Evolutionary conservation across 116 monocot species (phyloP).

Genomic region (Thalassia testudinum): DNA sequence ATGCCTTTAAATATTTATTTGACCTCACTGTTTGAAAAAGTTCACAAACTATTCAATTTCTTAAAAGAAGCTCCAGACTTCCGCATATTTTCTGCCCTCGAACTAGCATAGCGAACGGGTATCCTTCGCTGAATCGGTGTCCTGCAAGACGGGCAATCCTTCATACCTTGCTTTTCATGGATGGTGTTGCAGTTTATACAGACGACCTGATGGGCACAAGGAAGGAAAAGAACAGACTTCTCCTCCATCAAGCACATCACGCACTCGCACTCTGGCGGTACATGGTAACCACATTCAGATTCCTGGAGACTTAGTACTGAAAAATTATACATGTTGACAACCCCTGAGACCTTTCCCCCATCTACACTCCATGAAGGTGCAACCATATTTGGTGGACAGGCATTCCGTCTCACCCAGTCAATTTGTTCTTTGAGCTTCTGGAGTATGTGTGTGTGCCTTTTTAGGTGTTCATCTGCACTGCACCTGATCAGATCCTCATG

Average conservation of each 20-base stretch:
- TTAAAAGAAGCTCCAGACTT: too few species aligned
- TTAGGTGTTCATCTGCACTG: conserved; percentile 31
- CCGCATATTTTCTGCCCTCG: background rate
- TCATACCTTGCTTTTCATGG: conserved; percentile 44
- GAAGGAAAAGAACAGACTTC: conserved; percentile 44
- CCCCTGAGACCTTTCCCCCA: too few species aligned
- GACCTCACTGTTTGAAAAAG: too few species aligned
- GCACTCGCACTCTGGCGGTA: conserved; percentile 25
- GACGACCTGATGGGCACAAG: conserved; percentile 54
- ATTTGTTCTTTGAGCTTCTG: conserved; percentile 38
- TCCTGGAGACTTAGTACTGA: too few species aligned
- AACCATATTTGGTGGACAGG: too few species aligned
- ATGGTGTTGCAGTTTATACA: conserved; percentile 37
- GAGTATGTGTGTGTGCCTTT: conserved; percentile 35
- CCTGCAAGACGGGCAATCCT: conserved; percentile 51
- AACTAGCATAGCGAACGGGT: conserved; percentile 11
- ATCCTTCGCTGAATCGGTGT: conserved; percentile 35
- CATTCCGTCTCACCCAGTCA: conserved; percentile 10
- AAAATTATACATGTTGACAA: too few species aligned
- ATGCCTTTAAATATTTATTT: too few species aligned
- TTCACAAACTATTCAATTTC: too few species aligned
- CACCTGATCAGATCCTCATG: conserved; percentile 33
- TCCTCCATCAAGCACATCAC: conserved; percentile 55
- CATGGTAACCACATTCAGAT: too few species aligned
- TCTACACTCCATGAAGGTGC: too few species aligned